Percentiles rank a stretch among this genome's conserved stretches.
Conservation (phyloP, 441 rosid genomes). For the Geranium incanum region DNA sequence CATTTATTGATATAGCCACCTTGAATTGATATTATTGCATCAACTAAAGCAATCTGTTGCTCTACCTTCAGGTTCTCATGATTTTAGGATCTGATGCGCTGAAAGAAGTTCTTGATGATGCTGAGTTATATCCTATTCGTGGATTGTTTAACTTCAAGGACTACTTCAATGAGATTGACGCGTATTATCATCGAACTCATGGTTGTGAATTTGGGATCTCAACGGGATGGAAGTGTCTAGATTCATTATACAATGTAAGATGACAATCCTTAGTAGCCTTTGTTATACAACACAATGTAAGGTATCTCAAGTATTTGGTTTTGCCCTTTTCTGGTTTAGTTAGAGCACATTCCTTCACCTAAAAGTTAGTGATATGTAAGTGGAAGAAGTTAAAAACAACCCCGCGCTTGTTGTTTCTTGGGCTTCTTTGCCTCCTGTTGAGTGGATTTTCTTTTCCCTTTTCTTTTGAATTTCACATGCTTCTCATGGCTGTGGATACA, state of each 20-base stretch:
- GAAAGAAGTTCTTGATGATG: constrained; percentile 54
- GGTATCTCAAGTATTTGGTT: no score
- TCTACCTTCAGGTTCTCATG: constrained; percentile 61
- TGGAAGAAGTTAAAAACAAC: not conserved
- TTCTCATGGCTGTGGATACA: not conserved
- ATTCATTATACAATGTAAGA: constrained; percentile 72
- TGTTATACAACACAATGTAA: no score
- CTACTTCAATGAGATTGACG: constrained; percentile 76
- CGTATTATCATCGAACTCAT: constrained; percentile 56
- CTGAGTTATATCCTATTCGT: constrained; percentile 82
- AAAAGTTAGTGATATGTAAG: not conserved
- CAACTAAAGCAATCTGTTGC: constrained; percentile 10
- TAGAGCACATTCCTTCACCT: not conserved
- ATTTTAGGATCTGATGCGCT: constrained; percentile 61
- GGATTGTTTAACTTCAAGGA: constrained; percentile 69
- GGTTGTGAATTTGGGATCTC: constrained; percentile 67
- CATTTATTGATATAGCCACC: not conserved
- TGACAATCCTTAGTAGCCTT: not conserved
- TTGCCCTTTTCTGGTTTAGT: no score
- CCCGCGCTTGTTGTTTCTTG: not conserved
- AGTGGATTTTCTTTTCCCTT: not conserved
- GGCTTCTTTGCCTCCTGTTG: not conserved
- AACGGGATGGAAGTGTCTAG: constrained; percentile 75
- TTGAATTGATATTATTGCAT: constrained; percentile 8
- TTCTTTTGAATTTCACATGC: not conserved